Conservation (phyloP, 169 alveolate genomes). For the Eimeria sp. region DNA sequence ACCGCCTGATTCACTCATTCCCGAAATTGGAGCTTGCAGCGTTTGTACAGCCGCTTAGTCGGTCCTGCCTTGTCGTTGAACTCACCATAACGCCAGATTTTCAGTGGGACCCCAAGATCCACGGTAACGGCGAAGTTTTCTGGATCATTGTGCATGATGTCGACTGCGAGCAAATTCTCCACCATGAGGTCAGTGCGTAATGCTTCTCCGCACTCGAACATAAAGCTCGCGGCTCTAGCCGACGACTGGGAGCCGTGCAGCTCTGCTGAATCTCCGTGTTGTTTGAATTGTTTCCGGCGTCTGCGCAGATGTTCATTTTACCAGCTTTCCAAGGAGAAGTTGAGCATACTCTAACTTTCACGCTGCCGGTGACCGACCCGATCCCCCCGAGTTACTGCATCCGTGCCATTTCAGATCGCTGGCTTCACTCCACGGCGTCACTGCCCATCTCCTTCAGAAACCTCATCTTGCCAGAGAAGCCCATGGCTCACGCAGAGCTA, state of each 20-base stretch:
- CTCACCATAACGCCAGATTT: conserved; percentile 96
- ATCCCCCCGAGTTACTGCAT: conserved; percentile 98
- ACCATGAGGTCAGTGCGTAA: conserved; percentile 91
- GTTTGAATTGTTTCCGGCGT: background rate
- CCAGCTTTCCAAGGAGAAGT: conserved; percentile 86
- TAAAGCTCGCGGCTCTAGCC: background rate
- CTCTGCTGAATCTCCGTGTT: background rate
- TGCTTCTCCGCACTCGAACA: background rate
- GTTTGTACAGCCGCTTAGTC: conserved; percentile 98
- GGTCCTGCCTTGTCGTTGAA: conserved; percentile 97
- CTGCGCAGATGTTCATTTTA: conserved; percentile 81
- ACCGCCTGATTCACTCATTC: conserved; percentile 95
- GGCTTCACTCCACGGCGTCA: conserved; percentile 93
- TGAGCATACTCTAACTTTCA: conserved; percentile 95
- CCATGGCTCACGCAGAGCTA: conserved; percentile 95
- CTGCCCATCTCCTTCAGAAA: conserved; percentile 94
- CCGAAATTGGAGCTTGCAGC: conserved; percentile 97
- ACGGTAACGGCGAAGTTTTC: conserved; percentile 97
- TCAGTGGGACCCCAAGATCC: conserved; percentile 97
- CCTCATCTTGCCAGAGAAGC: conserved; percentile 97
- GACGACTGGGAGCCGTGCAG: background rate
- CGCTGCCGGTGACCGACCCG: conserved; percentile 98
- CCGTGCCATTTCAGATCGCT: conserved; percentile 98
- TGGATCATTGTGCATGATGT: conserved; percentile 99
- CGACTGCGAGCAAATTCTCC: conserved; percentile 98